Conservation (phyloP, 2,329 filamentous ascomycete species). For the Ambrosiella xylebori region DNA sequence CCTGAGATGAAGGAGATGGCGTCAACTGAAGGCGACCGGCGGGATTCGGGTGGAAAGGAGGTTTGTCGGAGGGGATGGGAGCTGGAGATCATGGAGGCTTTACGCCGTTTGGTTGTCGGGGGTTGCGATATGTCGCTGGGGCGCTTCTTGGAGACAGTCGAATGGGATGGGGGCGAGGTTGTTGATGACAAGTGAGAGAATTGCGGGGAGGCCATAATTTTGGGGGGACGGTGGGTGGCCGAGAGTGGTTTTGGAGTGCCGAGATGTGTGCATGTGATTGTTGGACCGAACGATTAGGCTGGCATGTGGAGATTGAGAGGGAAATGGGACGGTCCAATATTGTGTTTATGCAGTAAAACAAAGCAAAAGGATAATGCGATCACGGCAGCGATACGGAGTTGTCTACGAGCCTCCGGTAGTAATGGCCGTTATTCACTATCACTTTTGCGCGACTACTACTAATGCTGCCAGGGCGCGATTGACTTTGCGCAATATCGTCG, state of each 20-base stretch:
- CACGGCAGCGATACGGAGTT: too few relatives aligned
- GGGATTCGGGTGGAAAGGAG: conserved; percentile 51
- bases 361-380: too few relatives aligned
- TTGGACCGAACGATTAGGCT: not conserved
- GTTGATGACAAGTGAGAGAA: conserved; percentile 31
- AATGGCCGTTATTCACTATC: not conserved
- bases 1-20: conserved; percentile 42
- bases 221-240: not conserved
- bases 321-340: too few relatives aligned
- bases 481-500: not conserved
- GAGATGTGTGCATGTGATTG: not conserved
- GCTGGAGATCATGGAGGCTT: conserved; percentile 46
- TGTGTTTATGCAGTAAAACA: too few relatives aligned
- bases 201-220: conserved; percentile 39
- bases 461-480: too few relatives aligned
- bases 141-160: conserved; percentile 42
- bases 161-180: conserved; percentile 37
- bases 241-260: not conserved
- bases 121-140: conserved; percentile 34
- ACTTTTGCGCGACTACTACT: not conserved
- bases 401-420: too few relatives aligned
- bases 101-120: conserved; percentile 44
- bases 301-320: not conserved
- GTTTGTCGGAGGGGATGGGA: conserved; percentile 62
- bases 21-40: conserved; percentile 50